Evolutionary conservation across 1,284 basidiomycete genomes (phyloP), one percentile per base, ranked within the genome.

Genomic region (Apiotrichum mycotoxinovorans): DNA sequence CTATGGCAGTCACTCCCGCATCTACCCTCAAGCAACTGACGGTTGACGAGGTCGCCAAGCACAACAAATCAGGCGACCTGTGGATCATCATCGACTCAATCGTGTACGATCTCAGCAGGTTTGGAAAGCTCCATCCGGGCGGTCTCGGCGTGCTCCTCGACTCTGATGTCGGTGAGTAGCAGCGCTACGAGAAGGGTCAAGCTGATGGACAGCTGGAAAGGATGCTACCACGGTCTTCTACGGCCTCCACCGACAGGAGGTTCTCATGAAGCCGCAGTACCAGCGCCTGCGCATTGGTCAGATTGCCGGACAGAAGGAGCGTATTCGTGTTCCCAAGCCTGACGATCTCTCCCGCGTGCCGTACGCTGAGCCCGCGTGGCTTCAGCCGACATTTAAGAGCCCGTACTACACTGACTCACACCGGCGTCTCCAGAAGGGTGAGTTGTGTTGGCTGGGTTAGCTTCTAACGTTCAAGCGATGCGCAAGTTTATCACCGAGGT

Each of bases 361-460:
- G 2, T 91, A 91, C 70, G 89, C 84, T n/a, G 91, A 93, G 70
- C 87, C 89, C n/a, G 84, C 85, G 2, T 93, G 89, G 88, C 84
- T 96, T 41, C 80, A 79, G 22, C 77, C 83, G 9, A 89, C 88
- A 0, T 94, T 86, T 78, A 82, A 84, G 68, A 88, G 83, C 62
- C 89, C 92, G 0, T 97, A 94, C 75, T 95, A 89, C 79, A 87
- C 82, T 20, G 87, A 89, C 17, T 71, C 71, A 4, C 80, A 81
- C 68, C 68, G 77, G 14, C 64, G 66, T 11, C 63, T 81, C 10
- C 79, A 80, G 62, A 77, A 77, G 64, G 70, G 58, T 59, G 33
- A 34, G 58, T 52, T 4, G 10, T 17, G 14, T 23, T 2, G 14
- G 5, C 5, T 18, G 8, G 35, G 35, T n/a, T n/a, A n/a, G n/a